Evolutionary conservation across 1,284 basidiomycete species (phyloP), one percentile per base, ranked within the genome.

Genomic region (Fomes fomentarius): DNA sequence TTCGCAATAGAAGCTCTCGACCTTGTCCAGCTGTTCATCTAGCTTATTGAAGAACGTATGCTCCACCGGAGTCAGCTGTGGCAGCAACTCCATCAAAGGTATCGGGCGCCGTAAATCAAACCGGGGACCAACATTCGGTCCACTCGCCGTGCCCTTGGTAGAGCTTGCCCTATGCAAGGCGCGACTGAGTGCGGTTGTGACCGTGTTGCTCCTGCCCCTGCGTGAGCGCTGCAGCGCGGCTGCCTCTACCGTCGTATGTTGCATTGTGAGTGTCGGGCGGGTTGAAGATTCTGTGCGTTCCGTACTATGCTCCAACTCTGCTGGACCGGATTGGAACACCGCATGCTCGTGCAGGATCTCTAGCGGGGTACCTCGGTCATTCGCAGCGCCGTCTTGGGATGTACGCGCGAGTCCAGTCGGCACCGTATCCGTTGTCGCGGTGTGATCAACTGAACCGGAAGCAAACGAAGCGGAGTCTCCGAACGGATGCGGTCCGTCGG

Each of bases 1-100:
- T 22, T 82, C 82, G 8, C 81, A 66, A 67, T 93, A 98, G 70
- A 98, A 98, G 2, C 75, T 73, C 65, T 94, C 88, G 21, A 96
- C 83, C 75, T 96, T 93, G 50, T 87, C 83, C 0, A 96, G 74
- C 68, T 96, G 85, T 0, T 68, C 67, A 60, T 95, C 89, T 2
- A 96, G 77, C 34, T 83, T 77, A 6, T 84, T 78, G 60, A 96
- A 91, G 72, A 94, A 96, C 3, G 77, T 77, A 40, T 74, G 69
- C 64, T 95, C 87, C 33, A 81, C 75, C 0, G 84, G 77, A 4
- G 81, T 76, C 19, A 91, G 71, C 9, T 77, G 70, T 2, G 77
- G 73, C 6, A 86, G 63, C 8, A 91, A 69, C 24, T 82, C 76
- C 19, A 74, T 74, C 14, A 90, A 60, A 7, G 83, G 73, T 4